Conservation (phyloP, 2,329 filamentous ascomycete species). For the Colletotrichum trifolii region DNA sequence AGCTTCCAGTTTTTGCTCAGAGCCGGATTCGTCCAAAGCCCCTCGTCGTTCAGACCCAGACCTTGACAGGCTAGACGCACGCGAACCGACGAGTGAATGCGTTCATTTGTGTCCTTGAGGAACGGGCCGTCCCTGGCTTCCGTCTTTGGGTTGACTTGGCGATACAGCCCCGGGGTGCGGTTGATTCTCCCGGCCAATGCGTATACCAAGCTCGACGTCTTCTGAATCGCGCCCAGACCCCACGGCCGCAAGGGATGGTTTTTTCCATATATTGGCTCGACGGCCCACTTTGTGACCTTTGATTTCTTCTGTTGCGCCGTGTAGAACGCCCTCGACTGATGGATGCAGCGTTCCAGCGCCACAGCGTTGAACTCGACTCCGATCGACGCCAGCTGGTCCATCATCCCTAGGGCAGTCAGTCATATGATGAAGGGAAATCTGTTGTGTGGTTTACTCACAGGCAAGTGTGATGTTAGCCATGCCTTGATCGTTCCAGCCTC, state of each 20-base stretch:
- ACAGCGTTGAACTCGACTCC: slow-evolving; percentile 60
- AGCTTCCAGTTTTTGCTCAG: slow-evolving; percentile 57
- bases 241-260: slow-evolving; percentile 61
- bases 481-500: slow-evolving; percentile 69
- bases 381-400: slow-evolving; percentile 64
- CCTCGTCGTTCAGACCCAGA: slow-evolving; percentile 60
- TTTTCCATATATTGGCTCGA: slow-evolving; percentile 57
- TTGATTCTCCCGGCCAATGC: slow-evolving; percentile 54
- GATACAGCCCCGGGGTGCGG: slow-evolving; percentile 61
- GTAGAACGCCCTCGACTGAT: slow-evolving; percentile 42
- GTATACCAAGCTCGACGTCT: slow-evolving; percentile 54
- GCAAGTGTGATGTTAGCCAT: slow-evolving; percentile 52
- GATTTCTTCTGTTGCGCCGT: slow-evolving; percentile 38
- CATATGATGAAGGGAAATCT: no score
- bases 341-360: slow-evolving; percentile 54
- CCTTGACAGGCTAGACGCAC: slow-evolving; percentile 63
- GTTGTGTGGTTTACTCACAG: slow-evolving; percentile 43
- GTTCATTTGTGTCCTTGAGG: slow-evolving; percentile 65
- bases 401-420: slow-evolving; percentile 55
- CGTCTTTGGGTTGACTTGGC: slow-evolving; percentile 54
- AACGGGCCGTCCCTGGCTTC: slow-evolving; percentile 50
- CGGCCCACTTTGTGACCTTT: slow-evolving; percentile 52
- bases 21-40: slow-evolving; percentile 58
- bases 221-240: slow-evolving; percentile 58
- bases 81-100: slow-evolving; percentile 65